phyloP scores from a whole-genome alignment of 176 grass and related monocot genomes.

The maize (Zea mays) region DNA sequence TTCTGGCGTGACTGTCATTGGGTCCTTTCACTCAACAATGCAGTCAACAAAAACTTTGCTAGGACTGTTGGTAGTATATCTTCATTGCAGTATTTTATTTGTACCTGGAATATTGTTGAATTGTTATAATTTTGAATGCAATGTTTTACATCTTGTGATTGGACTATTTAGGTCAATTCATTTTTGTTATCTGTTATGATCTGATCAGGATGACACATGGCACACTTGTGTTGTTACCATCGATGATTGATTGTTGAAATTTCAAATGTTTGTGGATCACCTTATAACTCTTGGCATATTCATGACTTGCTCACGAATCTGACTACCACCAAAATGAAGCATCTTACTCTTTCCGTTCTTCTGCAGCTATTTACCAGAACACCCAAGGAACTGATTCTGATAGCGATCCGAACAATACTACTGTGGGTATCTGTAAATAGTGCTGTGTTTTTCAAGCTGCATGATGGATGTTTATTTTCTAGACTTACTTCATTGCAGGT shows the following conservation, averaged over 20 bases:
- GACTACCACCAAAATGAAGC: neutral
- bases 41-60: neutral
- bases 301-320: neutral
- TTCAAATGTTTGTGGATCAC: neutral
- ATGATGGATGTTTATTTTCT: neutral
- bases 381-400: slow-evolving; percentile 49
- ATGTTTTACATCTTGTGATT: neutral
- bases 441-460: neutral
- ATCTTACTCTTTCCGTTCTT: slow-evolving; percentile 24
- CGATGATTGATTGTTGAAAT: neutral
- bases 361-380: slow-evolving; percentile 50
- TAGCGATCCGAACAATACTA: slow-evolving; percentile 53
- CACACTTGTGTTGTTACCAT: neutral
- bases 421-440: slow-evolving; percentile 42
- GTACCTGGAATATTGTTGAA: neutral
- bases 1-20: neutral
- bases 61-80: neutral
- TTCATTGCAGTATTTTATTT: neutral
- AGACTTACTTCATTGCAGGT: slow-evolving; percentile 36
- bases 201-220: neutral
- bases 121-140: neutral
- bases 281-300: neutral
- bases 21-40: neutral
- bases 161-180: neutral
- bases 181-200: slow-evolving; percentile 4